A percentile compares a stretch with the other conserved stretches of the same genome.
phyloP scores from a whole-genome alignment of 306 rosid genomes.

The Trifolium pratense region DNA sequence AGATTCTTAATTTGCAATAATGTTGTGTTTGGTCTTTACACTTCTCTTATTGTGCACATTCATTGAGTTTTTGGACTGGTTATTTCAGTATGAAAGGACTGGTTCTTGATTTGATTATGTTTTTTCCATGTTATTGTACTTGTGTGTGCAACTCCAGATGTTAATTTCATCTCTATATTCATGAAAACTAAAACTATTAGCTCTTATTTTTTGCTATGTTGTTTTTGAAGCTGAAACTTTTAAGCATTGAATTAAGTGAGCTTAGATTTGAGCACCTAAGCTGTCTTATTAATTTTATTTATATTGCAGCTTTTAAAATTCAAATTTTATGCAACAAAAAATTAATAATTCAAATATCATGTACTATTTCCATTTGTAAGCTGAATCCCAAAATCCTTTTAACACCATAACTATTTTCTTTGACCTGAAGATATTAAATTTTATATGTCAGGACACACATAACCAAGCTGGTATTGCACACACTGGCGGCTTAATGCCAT shows the following conservation, averaged over 20 bases:
- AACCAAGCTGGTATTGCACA: conserved; percentile 99
- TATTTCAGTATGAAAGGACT: neutral
- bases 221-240: conserved; percentile 34
- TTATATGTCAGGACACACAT: conserved; percentile 76
- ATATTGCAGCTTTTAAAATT: conserved; percentile 4
- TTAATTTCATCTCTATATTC: conserved; percentile 14
- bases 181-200: conserved; percentile 6
- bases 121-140: conserved; percentile 16
- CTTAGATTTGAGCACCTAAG: conserved; percentile 7
- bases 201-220: neutral
- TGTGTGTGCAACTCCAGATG: conserved; percentile 17
- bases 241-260: conserved; percentile 24
- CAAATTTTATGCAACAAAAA: conserved; percentile 1
- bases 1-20: conserved; percentile 27
- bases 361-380: conserved; percentile 19
- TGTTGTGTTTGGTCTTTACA: conserved; percentile 31
- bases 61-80: conserved; percentile 14
- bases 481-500: conserved; percentile 85
- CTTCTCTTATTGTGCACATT: conserved; percentile 36
- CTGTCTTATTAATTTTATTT: neutral
- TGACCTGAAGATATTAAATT: conserved; percentile 32
- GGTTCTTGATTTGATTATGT: neutral
- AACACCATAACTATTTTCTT: conserved; percentile 15
- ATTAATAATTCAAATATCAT: neutral
- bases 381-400: conserved; percentile 20